Percentiles rank a stretch among this genome's conserved stretches.
Conservation (phyloP, 208 protist species). For the Crithidia expoeki region DNA sequence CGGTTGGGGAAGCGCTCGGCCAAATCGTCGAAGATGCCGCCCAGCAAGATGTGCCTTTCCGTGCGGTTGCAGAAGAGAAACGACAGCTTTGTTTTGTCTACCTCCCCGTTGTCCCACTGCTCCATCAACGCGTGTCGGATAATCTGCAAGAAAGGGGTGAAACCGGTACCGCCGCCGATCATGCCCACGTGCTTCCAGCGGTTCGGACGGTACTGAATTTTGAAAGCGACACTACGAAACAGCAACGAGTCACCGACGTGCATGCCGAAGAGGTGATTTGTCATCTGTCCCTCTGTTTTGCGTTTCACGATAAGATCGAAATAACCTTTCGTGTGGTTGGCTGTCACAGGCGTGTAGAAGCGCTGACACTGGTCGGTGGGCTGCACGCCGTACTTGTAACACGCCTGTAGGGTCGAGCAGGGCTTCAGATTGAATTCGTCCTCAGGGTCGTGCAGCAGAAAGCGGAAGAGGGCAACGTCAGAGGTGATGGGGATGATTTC, state of each 20-base stretch:
- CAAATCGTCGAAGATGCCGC: slow-evolving; percentile 86
- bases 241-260: slow-evolving; percentile 85
- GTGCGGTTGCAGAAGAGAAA: slow-evolving; percentile 94
- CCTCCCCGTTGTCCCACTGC: slow-evolving; percentile 57
- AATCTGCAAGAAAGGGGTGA: slow-evolving; percentile 95
- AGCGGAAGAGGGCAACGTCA: slow-evolving; percentile 89
- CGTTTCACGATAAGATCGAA: slow-evolving; percentile 92
- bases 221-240: slow-evolving; percentile 82
- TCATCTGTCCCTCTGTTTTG: slow-evolving; percentile 80
- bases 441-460: slow-evolving; percentile 72
- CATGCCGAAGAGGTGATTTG: slow-evolving; percentile 88
- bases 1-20: slow-evolving; percentile 62
- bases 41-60: slow-evolving; percentile 92
- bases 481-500: slow-evolving; percentile 88
- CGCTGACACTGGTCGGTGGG: slow-evolving; percentile 84
- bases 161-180: slow-evolving; percentile 93
- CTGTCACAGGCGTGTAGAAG: slow-evolving; percentile 91
- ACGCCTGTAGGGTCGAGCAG: slow-evolving; percentile 87
- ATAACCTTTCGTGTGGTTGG: slow-evolving; percentile 84
- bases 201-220: slow-evolving; percentile 87
- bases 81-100: slow-evolving; percentile 88
- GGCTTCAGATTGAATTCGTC: slow-evolving; percentile 87
- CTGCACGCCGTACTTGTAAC: slow-evolving; percentile 90
- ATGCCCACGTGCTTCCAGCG: slow-evolving; percentile 90
- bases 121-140: slow-evolving; percentile 79